phyloP scores from a whole-genome alignment of 441 rosid species.

The Gossypium gossypioides region DNA sequence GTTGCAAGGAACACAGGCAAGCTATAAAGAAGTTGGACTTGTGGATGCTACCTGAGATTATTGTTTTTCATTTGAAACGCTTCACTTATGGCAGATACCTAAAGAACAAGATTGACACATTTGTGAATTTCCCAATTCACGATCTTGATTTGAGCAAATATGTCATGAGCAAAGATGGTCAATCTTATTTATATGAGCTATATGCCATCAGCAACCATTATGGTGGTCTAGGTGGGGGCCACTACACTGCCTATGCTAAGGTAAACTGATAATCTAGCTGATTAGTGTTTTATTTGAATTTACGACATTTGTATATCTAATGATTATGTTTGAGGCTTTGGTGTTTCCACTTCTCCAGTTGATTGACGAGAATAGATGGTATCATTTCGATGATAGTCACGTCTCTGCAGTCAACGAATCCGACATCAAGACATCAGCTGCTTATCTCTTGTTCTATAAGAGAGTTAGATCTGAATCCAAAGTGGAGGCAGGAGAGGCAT shows the following conservation, averaged over 20 bases:
- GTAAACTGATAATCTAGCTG: conserved; percentile 17
- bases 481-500: conserved; percentile 29
- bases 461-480: conserved; percentile 38
- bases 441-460: conserved; percentile 75
- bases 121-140: conserved; percentile 50
- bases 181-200: conserved; percentile 41
- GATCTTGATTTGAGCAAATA: conserved; percentile 52
- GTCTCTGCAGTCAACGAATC: conserved; percentile 54
- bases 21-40: conserved; percentile 68
- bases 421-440: conserved; percentile 72
- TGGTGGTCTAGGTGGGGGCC: conserved; percentile 65
- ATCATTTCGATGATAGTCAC: conserved; percentile 74
- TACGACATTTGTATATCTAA: background rate
- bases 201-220: conserved; percentile 68
- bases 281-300: background rate
- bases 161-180: conserved; percentile 41
- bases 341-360: conserved; percentile 35
- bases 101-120: conserved; percentile 50
- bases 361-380: conserved; percentile 85
- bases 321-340: background rate
- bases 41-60: conserved; percentile 64
- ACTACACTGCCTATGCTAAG: conserved; percentile 66
- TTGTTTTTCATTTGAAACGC: conserved; percentile 62
- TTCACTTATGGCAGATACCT: conserved; percentile 54
- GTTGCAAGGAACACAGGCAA: conserved; percentile 63